Conservation (phyloP, 345 rosid species). For the Sonneratia caseolaris region DNA sequence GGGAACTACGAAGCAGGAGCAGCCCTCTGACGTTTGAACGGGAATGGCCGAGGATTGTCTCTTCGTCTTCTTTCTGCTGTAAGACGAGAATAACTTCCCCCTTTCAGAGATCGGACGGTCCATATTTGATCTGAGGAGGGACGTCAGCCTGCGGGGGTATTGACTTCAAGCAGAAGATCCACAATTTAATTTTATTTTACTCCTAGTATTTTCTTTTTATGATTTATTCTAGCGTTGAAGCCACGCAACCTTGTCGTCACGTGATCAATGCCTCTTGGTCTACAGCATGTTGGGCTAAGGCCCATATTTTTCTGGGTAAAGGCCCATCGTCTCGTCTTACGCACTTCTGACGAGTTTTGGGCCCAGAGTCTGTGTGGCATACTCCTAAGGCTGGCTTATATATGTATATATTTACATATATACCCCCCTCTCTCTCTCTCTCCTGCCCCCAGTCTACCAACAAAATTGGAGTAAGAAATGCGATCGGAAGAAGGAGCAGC, state of each 20-base stretch:
- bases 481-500: not conserved
- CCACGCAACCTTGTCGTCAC: slow-evolving; percentile 17
- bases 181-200: not conserved
- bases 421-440: not conserved
- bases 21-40: not conserved
- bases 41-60: not conserved
- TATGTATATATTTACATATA: not conserved
- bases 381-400: slow-evolving; percentile 46
- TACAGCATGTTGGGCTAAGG: no score
- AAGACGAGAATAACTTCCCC: not conserved
- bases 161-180: not conserved
- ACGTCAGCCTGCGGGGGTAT: not conserved
- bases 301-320: no score
- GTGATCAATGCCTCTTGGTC: no score
- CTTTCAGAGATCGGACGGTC: not conserved
- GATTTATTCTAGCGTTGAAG: slow-evolving; percentile 22
- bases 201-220: slow-evolving; percentile 3
- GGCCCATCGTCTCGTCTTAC: no score
- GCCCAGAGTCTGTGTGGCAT: slow-evolving; percentile 50
- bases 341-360: no score
- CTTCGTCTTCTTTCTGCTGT: not conserved
- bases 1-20: not conserved
- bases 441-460: no score
- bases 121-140: slow-evolving; percentile 12
- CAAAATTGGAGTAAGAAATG: slow-evolving; percentile 32